These are phyloP conservation scores for Sugiyamaella smithiae DNA, from an alignment of 805 yeast species.

Conservation along the genomic window DNA sequence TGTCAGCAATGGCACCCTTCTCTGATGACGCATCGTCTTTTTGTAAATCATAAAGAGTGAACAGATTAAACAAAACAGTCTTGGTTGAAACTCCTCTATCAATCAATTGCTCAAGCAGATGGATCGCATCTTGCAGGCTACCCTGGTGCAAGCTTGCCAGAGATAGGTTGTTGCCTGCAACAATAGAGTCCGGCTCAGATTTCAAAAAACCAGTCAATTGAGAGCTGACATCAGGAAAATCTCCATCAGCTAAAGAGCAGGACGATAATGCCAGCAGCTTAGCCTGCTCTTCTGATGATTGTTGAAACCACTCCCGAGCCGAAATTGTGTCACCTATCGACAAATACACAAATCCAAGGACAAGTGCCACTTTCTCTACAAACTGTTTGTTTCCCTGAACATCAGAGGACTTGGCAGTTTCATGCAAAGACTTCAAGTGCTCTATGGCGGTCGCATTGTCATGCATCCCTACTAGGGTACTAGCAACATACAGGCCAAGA, in stretches of 20 bases:
- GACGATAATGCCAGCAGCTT: constrained; percentile 15
- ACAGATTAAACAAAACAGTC: constrained; percentile 26
- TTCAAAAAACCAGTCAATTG: constrained; percentile 2
- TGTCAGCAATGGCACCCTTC: constrained; percentile 8
- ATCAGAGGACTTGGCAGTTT: not conserved
- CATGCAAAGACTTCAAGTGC: constrained; percentile 26
- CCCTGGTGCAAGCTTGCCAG: constrained; percentile 29
- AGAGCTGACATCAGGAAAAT: constrained; percentile 23
- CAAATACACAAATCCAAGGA: constrained; percentile 26
- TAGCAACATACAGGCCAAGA: constrained; percentile 33
- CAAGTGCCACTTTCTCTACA: constrained; percentile 13
- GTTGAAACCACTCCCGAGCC: constrained; percentile 31
- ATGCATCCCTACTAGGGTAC: constrained; percentile 33
- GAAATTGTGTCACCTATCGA: constrained; percentile 32
- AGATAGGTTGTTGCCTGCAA: constrained; percentile 18
- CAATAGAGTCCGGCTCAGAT: not conserved
- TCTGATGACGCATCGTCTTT: constrained; percentile 11
- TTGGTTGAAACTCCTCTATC: constrained; percentile 9
- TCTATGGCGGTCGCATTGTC: constrained; percentile 35
- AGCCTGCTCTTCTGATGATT: constrained; percentile 1
- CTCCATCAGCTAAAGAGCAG: constrained; percentile 29
- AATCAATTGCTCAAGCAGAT: constrained; percentile 21
- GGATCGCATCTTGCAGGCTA: constrained; percentile 23
- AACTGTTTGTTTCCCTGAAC: not conserved
- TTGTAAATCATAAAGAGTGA: constrained; percentile 29